phyloP scores from a whole-genome alignment of 768 basidiomycete species.

The Pleurotus giganteus region DNA sequence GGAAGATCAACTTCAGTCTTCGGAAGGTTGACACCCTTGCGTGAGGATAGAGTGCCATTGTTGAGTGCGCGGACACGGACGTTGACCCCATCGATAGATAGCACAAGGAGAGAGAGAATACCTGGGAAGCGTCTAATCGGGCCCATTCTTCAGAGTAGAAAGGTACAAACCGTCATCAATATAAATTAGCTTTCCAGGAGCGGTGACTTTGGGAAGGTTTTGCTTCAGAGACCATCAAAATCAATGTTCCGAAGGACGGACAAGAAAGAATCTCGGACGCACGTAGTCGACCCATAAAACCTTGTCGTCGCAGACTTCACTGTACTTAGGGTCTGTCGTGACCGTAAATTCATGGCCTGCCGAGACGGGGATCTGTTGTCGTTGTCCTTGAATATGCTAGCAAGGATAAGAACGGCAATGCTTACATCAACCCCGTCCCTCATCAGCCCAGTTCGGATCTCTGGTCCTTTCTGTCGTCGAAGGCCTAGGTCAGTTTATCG shows the following conservation, averaged over 20 bases:
- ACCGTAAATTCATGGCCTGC: conserved; percentile 95
- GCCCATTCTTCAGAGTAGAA: too few species aligned
- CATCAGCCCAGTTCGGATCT: conserved; percentile 97
- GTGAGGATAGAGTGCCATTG: conserved; percentile 89
- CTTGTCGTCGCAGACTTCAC: conserved; percentile 77
- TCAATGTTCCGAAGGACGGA: neutral
- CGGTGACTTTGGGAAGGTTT: conserved; percentile 94
- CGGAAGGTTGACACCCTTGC: conserved; percentile 99
- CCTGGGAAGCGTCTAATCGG: conserved; percentile 41
- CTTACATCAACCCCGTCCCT: conserved; percentile 82
- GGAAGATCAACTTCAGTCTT: conserved; percentile 98
- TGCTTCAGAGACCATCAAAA: conserved; percentile 36
- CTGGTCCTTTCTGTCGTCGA: conserved; percentile 86
- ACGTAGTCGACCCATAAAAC: conserved; percentile 94
- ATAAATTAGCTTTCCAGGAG: conserved; percentile 96
- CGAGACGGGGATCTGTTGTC: conserved; percentile 66
- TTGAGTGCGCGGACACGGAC: conserved; percentile 87
- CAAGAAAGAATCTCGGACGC: conserved; percentile 26
- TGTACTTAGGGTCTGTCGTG: conserved; percentile 80
- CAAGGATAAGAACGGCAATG: conserved; percentile 17
- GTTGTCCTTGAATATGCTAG: conserved; percentile 11
- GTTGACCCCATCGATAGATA: conserved; percentile 79
- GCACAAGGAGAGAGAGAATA: conserved; percentile 90
- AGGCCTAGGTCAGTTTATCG: neutral
- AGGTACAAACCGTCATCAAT: conserved; percentile 81